Base-by-base conservation (phyloP, 306 rosid genomes). In the Hippophae tibetana region DNA sequence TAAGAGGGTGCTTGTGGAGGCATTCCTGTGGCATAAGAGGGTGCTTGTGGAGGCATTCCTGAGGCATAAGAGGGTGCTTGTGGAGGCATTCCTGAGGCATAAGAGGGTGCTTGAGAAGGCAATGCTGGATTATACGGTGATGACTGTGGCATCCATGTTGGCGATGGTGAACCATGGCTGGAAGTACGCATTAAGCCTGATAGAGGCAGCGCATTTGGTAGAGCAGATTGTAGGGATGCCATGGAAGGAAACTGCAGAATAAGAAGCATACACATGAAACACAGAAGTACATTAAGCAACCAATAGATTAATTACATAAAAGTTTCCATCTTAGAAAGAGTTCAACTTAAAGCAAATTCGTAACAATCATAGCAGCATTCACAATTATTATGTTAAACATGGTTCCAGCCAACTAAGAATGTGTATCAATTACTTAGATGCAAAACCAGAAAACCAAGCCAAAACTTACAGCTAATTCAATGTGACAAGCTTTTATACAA, bases 211-310 rank as follows among this genome's bases (percentile, higher is more conserved):
- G 61, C 73, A 67, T 60, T 71, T 50, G 88, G 90, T 66, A 84
- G 72, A 47, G 84, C 78, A 69, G 92, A 83, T 55, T 82, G 94
- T 74, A 86, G 69, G 43, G 97, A 69, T 63, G 75, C 78, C 83
- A 78, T 69, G 62, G 96, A 84, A 73, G 90, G 94, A 76, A 88
- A 93, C 99, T 93, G 90, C 82, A 74, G 25, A 61, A 46, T 58
- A 44, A 14, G 61, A 60, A 65, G 74, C 52, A 78, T 41, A 62
- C 51, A 66, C 47, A 61, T 70, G 47, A 65, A 71, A 55, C 48
- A 72, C 58, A 65, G 72, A 61, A 56, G 56, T 69, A 52, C 40
- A 23, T 48, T 38, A 14, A 41, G 41, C 57, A 60, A 61, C 43
- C 57, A 62, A 51, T 25, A 50, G 64, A 76, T 44, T 52, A 62